A percentile compares a stretch with the other conserved stretches of the same genome.
Evolutionary conservation across 345 rosid genomes (phyloP).

Genomic region (Angophora floribunda): DNA sequence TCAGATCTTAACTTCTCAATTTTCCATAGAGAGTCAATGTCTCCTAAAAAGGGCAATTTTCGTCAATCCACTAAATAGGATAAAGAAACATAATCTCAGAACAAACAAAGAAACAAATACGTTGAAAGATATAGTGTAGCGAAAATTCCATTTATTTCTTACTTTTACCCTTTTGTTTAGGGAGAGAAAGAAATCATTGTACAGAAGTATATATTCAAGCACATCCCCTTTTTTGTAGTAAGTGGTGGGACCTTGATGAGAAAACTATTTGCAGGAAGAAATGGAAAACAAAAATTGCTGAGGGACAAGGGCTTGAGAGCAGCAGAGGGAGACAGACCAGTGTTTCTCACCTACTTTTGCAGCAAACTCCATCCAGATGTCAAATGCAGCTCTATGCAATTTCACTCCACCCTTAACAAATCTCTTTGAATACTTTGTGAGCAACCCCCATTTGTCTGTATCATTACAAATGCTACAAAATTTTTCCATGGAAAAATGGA

Average conservation of each 20-base stretch:
- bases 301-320: neutral
- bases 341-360: conserved; percentile 47
- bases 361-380: conserved; percentile 76
- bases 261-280: neutral
- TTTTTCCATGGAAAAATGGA: neutral
- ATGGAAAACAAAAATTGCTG: neutral
- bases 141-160: neutral
- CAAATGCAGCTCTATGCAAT: conserved; percentile 57
- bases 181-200: neutral
- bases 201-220: neutral
- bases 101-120: neutral
- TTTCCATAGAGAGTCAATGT: conserved; percentile 63
- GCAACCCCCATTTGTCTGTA: conserved; percentile 52
- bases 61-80: neutral
- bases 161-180: neutral
- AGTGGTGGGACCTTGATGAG: neutral
- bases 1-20: conserved; percentile 69
- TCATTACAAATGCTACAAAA: conserved; percentile 62
- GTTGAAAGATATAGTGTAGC: neutral
- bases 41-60: conserved; percentile 26
- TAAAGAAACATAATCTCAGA: neutral
- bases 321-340: neutral
- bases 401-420: conserved; percentile 66
- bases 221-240: neutral
- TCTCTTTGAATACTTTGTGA: conserved; percentile 46